These are phyloP conservation scores for Saccharomycopsis sp. DNA, from an alignment of 805 yeast species.

Conservation along the genomic window DNA sequence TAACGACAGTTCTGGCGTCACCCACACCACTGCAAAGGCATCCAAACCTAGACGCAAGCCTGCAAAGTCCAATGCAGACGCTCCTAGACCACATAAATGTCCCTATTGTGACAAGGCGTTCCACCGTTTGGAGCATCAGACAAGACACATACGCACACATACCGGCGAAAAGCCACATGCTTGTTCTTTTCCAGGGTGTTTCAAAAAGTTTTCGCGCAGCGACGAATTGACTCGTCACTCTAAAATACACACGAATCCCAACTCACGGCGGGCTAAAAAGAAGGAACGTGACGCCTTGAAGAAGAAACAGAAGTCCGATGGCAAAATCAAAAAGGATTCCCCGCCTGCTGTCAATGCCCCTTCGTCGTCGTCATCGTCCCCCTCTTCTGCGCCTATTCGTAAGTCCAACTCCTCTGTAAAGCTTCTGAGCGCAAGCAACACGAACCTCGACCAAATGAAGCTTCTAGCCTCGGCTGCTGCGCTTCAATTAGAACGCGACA, in stretches of 20 bases:
- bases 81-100: conserved; percentile 60
- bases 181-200: conserved; percentile 66
- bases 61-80: conserved; percentile 22
- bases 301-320: background rate
- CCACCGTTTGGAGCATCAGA: conserved; percentile 71
- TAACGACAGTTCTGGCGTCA: background rate
- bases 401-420: background rate
- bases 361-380: background rate
- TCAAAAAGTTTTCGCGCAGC: conserved; percentile 58
- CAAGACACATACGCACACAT: conserved; percentile 72
- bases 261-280: conserved; percentile 35
- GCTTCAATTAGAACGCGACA: conserved; percentile 18
- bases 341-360: background rate
- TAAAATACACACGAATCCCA: conserved; percentile 68
- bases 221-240: conserved; percentile 73
- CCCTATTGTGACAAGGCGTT: conserved; percentile 70
- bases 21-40: conserved; percentile 14
- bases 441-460: conserved; percentile 16
- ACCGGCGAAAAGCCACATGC: conserved; percentile 79
- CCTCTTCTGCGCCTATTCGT: background rate
- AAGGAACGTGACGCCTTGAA: conserved; percentile 12
- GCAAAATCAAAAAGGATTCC: background rate
- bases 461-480: conserved; percentile 20
- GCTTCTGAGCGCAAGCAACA: background rate
- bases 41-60: conserved; percentile 20